Base-by-base conservation (phyloP, 2,329 filamentous ascomycete genomes). In the Sclerotinia subarctica region DNA sequence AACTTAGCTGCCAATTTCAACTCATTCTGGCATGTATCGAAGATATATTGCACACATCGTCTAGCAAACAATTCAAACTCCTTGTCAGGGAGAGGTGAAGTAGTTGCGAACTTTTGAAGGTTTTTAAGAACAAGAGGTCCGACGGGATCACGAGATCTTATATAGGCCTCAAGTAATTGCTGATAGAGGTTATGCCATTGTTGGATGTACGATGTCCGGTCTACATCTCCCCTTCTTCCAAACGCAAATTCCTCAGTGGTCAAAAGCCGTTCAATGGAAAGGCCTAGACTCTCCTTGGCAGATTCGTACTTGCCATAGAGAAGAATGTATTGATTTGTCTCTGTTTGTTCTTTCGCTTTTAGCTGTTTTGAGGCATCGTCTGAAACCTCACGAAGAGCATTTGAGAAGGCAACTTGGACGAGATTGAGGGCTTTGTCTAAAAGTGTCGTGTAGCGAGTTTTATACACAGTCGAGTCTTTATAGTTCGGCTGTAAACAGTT, bases 401-500 rank as follows among this genome's bases (percentile, higher is more conserved):
- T 71, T 1, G 71, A 70, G 53, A 76, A 71, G 19, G 70, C 70
- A 49, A 72, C 68, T 35, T 75, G 86, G 7, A 89, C 80, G 17
- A 89, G 79, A 73, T 88, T 86, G 13, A 90, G 80, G 0, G 87
- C 85, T 72, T 88, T 88, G 38, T 86, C 87, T 19, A 98, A 85
- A 17, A 97, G 84, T 0, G 95, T 84, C 69, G 92, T 88, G 78
- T 98, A 98, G 69, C 93, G 88, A 8, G 94, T 93, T 54, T 94
- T 86, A 78, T 97, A 98, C 2, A 90, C 88, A 70, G 93, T 90
- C 3, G 94, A 90, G 78, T 98, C 94, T 71, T 92, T 91, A 77
- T 97, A 96, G 10, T 87, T 88, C 11, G 91, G 86, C 90, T 93
- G 73, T 24, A 60, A 21, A 38, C 2, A 11, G 56, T 69, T 64